These are phyloP conservation scores for Elaphomyces granulatus DNA, from an alignment of 495 filamentous ascomycete genomes.

Conservation along the genomic window DNA sequence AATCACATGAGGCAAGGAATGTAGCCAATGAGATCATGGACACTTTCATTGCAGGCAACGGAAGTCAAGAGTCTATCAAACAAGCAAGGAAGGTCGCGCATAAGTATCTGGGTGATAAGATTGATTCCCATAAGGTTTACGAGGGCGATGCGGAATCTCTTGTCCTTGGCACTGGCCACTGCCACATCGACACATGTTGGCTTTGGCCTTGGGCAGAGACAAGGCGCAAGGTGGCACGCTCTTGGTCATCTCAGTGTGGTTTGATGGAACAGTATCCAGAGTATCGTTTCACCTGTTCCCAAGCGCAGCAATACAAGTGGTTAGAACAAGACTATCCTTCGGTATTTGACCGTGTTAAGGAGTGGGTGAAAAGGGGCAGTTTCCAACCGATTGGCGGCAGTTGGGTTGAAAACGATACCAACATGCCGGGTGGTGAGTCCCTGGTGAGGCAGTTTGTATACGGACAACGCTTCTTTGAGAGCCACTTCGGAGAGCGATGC, in stretches of 20 bases:
- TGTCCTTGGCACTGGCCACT: conserved; percentile 84
- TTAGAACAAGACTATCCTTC: conserved; percentile 76
- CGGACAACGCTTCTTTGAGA: conserved; percentile 88
- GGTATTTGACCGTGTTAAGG: conserved; percentile 77
- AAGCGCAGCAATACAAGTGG: conserved; percentile 98
- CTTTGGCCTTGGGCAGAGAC: conserved; percentile 99
- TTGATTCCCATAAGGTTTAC: conserved; percentile 77
- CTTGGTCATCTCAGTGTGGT: conserved; percentile 92
- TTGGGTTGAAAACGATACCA: conserved; percentile 98
- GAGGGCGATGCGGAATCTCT: conserved; percentile 53
- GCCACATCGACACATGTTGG: conserved; percentile 97
- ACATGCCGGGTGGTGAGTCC: conserved; percentile 90
- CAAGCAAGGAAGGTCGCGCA: conserved; percentile 68
- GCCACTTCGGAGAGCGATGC: conserved; percentile 76
- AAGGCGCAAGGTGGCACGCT: conserved; percentile 88
- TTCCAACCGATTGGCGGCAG: conserved; percentile 95
- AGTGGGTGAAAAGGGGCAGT: conserved; percentile 73
- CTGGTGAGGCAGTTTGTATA: conserved; percentile 91
- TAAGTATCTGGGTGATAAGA: conserved; percentile 64
- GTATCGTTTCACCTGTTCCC: conserved; percentile 78
- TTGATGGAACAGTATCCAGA: conserved; percentile 91
- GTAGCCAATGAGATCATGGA: conserved; percentile 80
- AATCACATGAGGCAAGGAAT: conserved; percentile 72
- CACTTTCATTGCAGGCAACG: conserved; percentile 64
- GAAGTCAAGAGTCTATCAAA: conserved; percentile 58